phyloP scores from a whole-genome alignment of 2,329 filamentous ascomycete genomes.

The Truncatella angustata region DNA sequence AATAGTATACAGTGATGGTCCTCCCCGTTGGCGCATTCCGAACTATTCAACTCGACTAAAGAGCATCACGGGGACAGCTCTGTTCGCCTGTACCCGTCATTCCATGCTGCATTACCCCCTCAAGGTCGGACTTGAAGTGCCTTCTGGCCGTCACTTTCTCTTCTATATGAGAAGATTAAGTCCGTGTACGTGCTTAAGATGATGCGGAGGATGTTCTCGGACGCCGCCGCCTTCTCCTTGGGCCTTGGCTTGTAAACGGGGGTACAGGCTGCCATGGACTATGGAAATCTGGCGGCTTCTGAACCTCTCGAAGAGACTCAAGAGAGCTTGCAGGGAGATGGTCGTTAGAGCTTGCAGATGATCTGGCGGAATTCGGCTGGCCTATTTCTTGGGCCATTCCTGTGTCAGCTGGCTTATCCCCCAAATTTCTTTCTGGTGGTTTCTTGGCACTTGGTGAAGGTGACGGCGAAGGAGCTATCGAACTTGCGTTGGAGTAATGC shows the following conservation, averaged over 20 bases:
- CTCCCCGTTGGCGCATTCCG: too few species aligned
- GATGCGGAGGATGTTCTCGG: slow-evolving; percentile 9
- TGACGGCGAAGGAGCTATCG: not conserved
- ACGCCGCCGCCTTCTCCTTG: slow-evolving; percentile 14
- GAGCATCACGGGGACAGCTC: too few species aligned
- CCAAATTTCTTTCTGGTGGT: too few species aligned
- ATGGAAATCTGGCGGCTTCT: not conserved
- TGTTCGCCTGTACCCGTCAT: too few species aligned
- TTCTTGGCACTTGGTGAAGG: too few species aligned
- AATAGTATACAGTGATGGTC: too few species aligned
- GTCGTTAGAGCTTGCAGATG: not conserved
- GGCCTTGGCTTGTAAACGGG: slow-evolving; percentile 11
- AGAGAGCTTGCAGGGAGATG: not conserved
- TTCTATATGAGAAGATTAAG: too few species aligned
- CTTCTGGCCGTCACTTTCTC: not conserved
- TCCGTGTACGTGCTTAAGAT: too few species aligned
- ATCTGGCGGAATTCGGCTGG: not conserved
- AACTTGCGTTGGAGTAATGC: not conserved
- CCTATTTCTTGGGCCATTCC: not conserved
- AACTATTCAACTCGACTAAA: too few species aligned
- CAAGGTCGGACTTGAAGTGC: too few species aligned
- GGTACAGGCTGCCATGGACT: slow-evolving; percentile 10
- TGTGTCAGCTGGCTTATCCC: not conserved
- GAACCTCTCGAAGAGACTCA: not conserved
- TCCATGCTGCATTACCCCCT: too few species aligned